Percentiles rank a stretch among this genome's conserved stretches.
Evolutionary conservation across 148 eudicot genomes (phyloP).

Genomic region (Suaeda aralocaspica): DNA sequence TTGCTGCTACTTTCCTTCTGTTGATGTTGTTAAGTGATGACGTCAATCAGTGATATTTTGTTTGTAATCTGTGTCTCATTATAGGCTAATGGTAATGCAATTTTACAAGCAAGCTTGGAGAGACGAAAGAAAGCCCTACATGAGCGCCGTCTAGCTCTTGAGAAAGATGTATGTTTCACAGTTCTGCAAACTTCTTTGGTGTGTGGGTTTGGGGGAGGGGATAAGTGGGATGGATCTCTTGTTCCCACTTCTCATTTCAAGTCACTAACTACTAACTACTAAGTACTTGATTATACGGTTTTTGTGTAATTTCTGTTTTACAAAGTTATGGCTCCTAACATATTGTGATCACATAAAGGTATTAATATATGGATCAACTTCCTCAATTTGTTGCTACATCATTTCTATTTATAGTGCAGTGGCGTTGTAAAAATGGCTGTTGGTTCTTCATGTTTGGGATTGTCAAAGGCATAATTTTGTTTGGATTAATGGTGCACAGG

Average conservation of each 20-base stretch:
- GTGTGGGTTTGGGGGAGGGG: background rate
- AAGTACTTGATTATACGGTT: background rate
- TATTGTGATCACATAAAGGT: too few relatives aligned
- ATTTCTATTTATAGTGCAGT: background rate
- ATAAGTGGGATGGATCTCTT: background rate
- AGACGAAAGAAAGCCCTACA: slow-evolving; percentile 51
- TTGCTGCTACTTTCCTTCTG: slow-evolving; percentile 4
- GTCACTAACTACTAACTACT: background rate
- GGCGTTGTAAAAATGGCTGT: background rate
- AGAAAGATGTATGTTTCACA: slow-evolving; percentile 56
- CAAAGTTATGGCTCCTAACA: background rate
- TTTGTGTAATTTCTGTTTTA: background rate
- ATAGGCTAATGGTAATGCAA: slow-evolving; percentile 53
- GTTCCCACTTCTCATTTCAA: background rate
- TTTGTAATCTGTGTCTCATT: slow-evolving; percentile 5
- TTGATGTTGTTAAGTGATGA: background rate
- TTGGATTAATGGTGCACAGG: slow-evolving; percentile 40
- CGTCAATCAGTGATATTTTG: background rate
- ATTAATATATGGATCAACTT: background rate
- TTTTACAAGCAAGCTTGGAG: slow-evolving; percentile 52
- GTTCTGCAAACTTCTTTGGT: background rate
- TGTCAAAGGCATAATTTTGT: background rate
- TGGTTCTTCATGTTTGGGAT: background rate
- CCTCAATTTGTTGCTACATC: background rate
- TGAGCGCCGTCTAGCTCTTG: slow-evolving; percentile 70